Percentiles rank a stretch among this genome's conserved stretches.
These are phyloP conservation scores for Cyberlindnera xishuangbannaensis DNA, from an alignment of 805 yeast species.

Conservation along the genomic window DNA sequence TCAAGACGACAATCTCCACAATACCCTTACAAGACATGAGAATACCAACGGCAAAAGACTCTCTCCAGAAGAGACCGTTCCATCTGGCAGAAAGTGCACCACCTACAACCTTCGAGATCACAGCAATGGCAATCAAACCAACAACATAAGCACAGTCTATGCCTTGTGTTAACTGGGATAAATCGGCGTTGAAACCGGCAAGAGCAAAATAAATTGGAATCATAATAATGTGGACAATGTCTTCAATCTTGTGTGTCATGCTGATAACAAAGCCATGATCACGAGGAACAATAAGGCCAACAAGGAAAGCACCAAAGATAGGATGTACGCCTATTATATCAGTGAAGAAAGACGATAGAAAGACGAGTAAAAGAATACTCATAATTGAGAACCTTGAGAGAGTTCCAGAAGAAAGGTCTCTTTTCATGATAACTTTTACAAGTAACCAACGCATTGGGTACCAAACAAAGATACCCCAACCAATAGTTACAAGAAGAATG, in stretches of 20 bases:
- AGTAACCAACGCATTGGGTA: slow-evolving; percentile 52
- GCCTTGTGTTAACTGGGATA: slow-evolving; percentile 58
- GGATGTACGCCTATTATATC: slow-evolving; percentile 85
- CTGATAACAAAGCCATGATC: slow-evolving; percentile 67
- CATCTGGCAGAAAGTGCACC: slow-evolving; percentile 60
- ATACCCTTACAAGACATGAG: slow-evolving; percentile 88
- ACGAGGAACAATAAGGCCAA: slow-evolving; percentile 71
- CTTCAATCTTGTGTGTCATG: slow-evolving; percentile 72
- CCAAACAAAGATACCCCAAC: slow-evolving; percentile 59
- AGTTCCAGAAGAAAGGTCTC: slow-evolving; percentile 50
- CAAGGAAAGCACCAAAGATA: slow-evolving; percentile 78
- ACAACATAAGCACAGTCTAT: slow-evolving; percentile 74
- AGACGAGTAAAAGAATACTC: slow-evolving; percentile 48
- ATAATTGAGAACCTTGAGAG: slow-evolving; percentile 60
- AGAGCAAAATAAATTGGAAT: slow-evolving; percentile 77
- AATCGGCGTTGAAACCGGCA: slow-evolving; percentile 67
- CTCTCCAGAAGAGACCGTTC: slow-evolving; percentile 64
- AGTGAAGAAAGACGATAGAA: slow-evolving; percentile 69
- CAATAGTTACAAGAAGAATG: slow-evolving; percentile 58
- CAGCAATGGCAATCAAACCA: slow-evolving; percentile 62
- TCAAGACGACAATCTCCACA: slow-evolving; percentile 75
- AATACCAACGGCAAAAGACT: slow-evolving; percentile 69
- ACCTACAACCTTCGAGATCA: slow-evolving; percentile 61
- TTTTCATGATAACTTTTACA: slow-evolving; percentile 37
- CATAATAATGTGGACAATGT: slow-evolving; percentile 62